A percentile compares a stretch with the other conserved stretches of the same genome.
These are phyloP conservation scores for Serendipita vermifera DNA, from an alignment of 768 basidiomycete genomes.

Conservation along the genomic window DNA sequence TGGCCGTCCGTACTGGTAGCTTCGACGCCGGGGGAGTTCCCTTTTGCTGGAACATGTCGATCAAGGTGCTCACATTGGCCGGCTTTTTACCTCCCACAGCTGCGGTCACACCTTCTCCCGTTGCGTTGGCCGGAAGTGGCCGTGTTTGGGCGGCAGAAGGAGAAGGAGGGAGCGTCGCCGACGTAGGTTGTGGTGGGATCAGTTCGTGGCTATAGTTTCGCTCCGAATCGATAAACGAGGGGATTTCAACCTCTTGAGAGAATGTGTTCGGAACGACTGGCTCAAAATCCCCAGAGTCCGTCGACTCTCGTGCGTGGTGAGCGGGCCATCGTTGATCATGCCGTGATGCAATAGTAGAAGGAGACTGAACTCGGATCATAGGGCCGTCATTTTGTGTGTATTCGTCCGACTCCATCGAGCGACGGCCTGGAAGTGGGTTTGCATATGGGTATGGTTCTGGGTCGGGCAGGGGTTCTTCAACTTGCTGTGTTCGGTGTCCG, in stretches of 20 bases:
- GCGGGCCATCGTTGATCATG: slow-evolving; percentile 7
- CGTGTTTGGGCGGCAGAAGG: slow-evolving; percentile 1
- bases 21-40: slow-evolving; percentile 26
- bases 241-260: not conserved
- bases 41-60: slow-evolving; percentile 73
- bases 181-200: slow-evolving; percentile 6
- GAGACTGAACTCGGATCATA: not conserved
- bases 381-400: not conserved
- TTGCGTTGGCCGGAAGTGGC: not conserved
- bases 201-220: slow-evolving; percentile 10
- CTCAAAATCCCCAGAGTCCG: slow-evolving; percentile 13
- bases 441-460: slow-evolving; percentile 5
- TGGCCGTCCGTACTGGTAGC: slow-evolving; percentile 25
- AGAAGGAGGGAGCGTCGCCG: slow-evolving; percentile 10
- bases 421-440: not conserved
- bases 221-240: slow-evolving; percentile 9
- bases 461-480: not conserved
- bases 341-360: not conserved
- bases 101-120: not conserved
- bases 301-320: slow-evolving; percentile 9
- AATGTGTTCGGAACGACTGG: slow-evolving; percentile 11
- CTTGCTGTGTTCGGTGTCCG: not conserved
- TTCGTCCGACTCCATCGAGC: slow-evolving; percentile 3
- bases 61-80: slow-evolving; percentile 29
- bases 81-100: not conserved